Base-by-base conservation (phyloP, 2,329 filamentous ascomycete genomes). In the Colletotrichum truncatum region DNA sequence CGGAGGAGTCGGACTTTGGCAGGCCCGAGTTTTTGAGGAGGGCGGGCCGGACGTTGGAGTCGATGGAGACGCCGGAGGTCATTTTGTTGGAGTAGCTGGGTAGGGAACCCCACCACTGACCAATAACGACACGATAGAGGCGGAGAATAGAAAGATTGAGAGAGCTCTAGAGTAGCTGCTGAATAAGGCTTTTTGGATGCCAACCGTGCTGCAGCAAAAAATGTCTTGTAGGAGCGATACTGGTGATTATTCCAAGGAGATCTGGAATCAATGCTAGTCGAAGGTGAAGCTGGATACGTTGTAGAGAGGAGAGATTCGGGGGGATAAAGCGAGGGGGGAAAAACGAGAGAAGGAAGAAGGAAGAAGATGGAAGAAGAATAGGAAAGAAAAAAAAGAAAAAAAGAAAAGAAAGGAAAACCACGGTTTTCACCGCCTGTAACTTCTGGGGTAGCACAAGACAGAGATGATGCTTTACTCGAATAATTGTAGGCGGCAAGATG, bases 1-100 rank as follows among this genome's bases (percentile, higher is more conserved):
- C 75, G 51, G 73, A 74, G 59, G 79, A 80, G 69, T 77, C 70
- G 57, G 78, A 78, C 70, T 78, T 80, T 52, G 73, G 70, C 66
- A 80, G 66, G 18, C 67, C 72, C 30, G 63, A 66, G 10, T 49
- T 62, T 66, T 62, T 66, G 63, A 66, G 30, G 14, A 63, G 36
- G 38, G 58, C 49, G 49, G 63, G 63, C 58, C 63, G 57, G 58
- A 52, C 34, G 36, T 70, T 70, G 6, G 71, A 65, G 26, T 66
- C 39, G 21, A 60, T 48, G 16, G 64, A 67, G 45, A 36, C 32
- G 45, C 49, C 63, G 39, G 59, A 34, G 23, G 51, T 66, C 63
- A 66, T 66, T 30, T 26, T n/a, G n/a, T 57, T 54, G 34, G 41
- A 18, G 49, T 48, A 16, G 43, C 9, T 65, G 41, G 36, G 34